Base-by-base conservation (phyloP, 768 basidiomycete genomes). In the Xerocomellus chrysenteron region DNA sequence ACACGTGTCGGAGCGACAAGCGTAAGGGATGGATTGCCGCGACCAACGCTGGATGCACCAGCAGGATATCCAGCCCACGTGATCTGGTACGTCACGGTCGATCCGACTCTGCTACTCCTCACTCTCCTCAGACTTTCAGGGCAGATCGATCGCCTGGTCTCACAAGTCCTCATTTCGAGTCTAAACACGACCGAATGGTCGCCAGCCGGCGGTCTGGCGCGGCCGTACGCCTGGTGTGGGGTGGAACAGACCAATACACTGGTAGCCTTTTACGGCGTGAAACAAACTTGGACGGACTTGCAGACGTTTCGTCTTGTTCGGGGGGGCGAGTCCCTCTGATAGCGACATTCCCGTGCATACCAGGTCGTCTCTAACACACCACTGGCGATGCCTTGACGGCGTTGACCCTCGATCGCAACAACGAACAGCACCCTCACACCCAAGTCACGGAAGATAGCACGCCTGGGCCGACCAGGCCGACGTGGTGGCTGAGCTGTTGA, bases 401-500 rank as follows among this genome's bases (percentile, higher is more conserved):
- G 10, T 28, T 28, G 28, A 7, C 28, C 1, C 5, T 28, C 28
- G 28, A 28, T 28, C 28, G 28, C 32, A 32, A 32, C 32, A 32
- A 32, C 32, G 32, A 32, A 32, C 32, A 32, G 2, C 21, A n/a
- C 49, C 46, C 61, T 65, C 41, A 65, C 47, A 21, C 19, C 21
- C 53, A 39, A 21, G 42, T 47, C 39, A 57, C 65, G 19, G 52
- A 53, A 47, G 57, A 64, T 49, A 53, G 41, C 36, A n/a, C 26
- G n/a, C 41, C 39, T 12, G 62, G 50, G 21, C 41, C 47, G 49
- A 59, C 37, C 64, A 61, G 21, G 53, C 37, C 33, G 70, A 72
- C 53, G 55, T 74, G 16, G 70, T 80, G 21, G 65, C 68, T 2
- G 66, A 64, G 14, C 58, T 79, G 3, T 65, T 79, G 51, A 80